These are phyloP conservation scores for Rhodotorula sp. DNA, from an alignment of 1,284 basidiomycete species.

Conservation along the genomic window DNA sequence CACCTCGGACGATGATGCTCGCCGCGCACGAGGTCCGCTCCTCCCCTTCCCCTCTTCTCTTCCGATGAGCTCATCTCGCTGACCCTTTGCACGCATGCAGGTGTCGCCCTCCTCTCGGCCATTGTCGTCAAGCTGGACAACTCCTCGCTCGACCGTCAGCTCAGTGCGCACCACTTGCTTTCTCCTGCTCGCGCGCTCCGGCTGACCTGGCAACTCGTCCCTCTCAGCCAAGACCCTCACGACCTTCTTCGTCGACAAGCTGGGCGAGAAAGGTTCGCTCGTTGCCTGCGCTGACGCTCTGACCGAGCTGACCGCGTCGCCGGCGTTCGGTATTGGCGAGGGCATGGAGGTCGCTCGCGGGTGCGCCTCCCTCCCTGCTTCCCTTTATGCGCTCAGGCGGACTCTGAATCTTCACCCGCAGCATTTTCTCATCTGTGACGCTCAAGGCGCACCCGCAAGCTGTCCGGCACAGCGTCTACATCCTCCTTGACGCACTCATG, in stretches of 20 bases:
- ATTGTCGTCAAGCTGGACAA: conserved; percentile 65
- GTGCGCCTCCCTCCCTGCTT: conserved; percentile 58
- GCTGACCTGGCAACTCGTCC: neutral
- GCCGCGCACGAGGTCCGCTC: conserved; percentile 72
- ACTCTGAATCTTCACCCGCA: conserved; percentile 49
- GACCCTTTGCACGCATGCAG: conserved; percentile 54
- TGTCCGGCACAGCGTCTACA: conserved; percentile 77
- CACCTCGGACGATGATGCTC: conserved; percentile 76
- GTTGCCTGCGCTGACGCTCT: conserved; percentile 74
- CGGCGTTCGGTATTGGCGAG: conserved; percentile 71
- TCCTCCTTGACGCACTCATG: conserved; percentile 77
- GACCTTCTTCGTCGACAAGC: conserved; percentile 84
- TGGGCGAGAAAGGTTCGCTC: conserved; percentile 71
- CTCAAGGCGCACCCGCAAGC: conserved; percentile 82
- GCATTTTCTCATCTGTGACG: conserved; percentile 74
- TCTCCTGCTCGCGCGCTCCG: neutral
- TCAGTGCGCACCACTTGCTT: conserved; percentile 60
- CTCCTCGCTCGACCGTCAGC: conserved; percentile 73
- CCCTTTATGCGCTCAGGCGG: conserved; percentile 1
- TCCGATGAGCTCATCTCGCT: neutral
- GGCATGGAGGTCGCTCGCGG: conserved; percentile 67
- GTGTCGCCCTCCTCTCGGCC: conserved; percentile 70
- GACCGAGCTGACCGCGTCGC: conserved; percentile 64
- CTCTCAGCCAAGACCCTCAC: conserved; percentile 73
- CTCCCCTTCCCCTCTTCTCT: neutral